Evolutionary conservation across 2,329 filamentous ascomycete species (phyloP).

Genomic region (Fusarium tuaranense): DNA sequence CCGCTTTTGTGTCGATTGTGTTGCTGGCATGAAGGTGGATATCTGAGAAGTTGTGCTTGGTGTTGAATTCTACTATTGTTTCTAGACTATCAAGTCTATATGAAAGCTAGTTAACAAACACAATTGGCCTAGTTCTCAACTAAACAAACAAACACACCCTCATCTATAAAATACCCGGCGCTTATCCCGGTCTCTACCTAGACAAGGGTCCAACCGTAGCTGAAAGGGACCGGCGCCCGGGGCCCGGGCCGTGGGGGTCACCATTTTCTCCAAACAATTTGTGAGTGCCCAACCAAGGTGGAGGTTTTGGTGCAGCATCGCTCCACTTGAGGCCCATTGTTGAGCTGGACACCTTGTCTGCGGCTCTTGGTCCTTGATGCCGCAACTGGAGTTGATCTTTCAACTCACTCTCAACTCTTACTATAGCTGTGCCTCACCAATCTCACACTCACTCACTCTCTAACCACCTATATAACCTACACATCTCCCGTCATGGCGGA

Average conservation of each 20-base stretch:
- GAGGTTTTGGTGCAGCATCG: constrained; percentile 2
- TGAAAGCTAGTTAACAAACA: not conserved
- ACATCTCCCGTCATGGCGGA: constrained; percentile 54
- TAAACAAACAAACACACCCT: not conserved
- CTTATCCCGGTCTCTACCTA: constrained; percentile 4
- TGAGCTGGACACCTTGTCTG: constrained; percentile 14
- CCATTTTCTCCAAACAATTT: not conserved
- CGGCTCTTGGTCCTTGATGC: constrained; percentile 1
- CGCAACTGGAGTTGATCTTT: not conserved
- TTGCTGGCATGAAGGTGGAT: constrained; percentile 1
- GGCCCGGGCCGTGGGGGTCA: constrained; percentile 10
- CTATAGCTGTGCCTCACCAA: not conserved
- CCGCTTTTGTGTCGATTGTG: constrained; percentile 7
- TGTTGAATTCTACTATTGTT: not conserved
- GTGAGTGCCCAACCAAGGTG: not conserved
- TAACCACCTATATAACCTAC: not conserved
- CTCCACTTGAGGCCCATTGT: constrained; percentile 23
- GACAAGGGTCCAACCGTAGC: constrained; percentile 22
- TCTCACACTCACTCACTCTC: not conserved
- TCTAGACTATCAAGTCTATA: not conserved
- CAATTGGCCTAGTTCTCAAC: not conserved
- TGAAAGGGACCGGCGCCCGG: constrained; percentile 15
- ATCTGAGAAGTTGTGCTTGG: not conserved
- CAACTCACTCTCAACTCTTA: not conserved
- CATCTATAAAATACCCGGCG: not conserved